Evolutionary conservation across 2,329 filamentous ascomycete genomes (phyloP), one percentile per base, ranked within the genome.

Genomic region (Colletotrichum truncatum): DNA sequence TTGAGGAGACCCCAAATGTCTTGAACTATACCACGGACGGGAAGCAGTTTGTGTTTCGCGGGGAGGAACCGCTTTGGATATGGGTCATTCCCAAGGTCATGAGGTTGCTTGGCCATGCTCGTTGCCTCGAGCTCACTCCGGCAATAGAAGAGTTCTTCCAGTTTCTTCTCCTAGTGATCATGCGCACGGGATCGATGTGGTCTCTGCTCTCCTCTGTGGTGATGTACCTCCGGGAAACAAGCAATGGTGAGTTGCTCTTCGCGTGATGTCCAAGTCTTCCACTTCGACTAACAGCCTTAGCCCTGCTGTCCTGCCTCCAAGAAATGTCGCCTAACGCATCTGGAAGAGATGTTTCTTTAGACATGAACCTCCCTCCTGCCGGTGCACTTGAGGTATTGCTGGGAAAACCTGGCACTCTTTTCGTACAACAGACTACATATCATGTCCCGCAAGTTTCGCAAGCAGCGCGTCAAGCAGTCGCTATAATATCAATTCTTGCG

Each of bases 1-100:
- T 97, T 68, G 85, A 88, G 67, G 92, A 94, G 72, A 92, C 91
- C 7, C 93, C 92, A 2, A 81, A 84, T 36, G 86, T 94, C n/a
- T 80, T 95, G 26, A 78, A 84, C 18, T 82, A 81, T 64, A 76
- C 74, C 26, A 77, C 80, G 10, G 73, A 78, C 18, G 72, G 72
- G 3, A 78, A 78, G 43, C 75, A 76, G 4, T 82, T 84, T 46
- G 74, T 88, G 58, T 83, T 84, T 53, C 81, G 86, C 39, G 86
- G 89, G 14, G 77, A 78, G 38, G 88, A 90, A 66, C 85, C 91
- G 4, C 80, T 91, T 41, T 92, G 90, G 84, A 74, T 86, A 38
- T 92, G 89, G 89, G 81, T 87, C 69, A 85, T 87, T 68, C 90
- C 84, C 49, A 86, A 82, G 73, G 78, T 87, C 43, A 83, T 88